phyloP scores from a whole-genome alignment of 495 filamentous ascomycete genomes.

The Podospora australis region DNA sequence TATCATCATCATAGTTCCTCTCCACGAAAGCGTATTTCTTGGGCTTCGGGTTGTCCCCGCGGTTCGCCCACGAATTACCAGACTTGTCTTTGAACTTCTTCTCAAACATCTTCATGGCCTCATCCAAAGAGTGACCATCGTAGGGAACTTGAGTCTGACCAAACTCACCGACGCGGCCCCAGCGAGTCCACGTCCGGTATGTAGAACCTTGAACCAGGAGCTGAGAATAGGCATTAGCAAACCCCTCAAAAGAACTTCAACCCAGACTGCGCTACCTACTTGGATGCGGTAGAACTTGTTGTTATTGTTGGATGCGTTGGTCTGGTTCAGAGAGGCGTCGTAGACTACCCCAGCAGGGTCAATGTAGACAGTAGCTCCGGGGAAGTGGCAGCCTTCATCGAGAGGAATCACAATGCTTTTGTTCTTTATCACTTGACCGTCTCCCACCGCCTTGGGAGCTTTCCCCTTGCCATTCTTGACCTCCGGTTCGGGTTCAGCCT shows the following conservation, averaged over 20 bases:
- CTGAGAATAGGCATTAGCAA: too few relatives aligned
- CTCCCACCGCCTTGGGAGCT: conserved; percentile 25
- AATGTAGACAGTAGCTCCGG: conserved; percentile 53
- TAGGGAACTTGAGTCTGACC: conserved; percentile 53
- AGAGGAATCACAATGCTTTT: conserved; percentile 41
- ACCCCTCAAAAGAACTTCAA: too few relatives aligned
- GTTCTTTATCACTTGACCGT: conserved; percentile 39
- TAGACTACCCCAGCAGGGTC: conserved; percentile 56
- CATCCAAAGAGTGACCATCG: conserved; percentile 28
- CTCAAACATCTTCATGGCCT: conserved; percentile 52
- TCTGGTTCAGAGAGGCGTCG: conserved; percentile 57
- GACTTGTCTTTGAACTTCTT: conserved; percentile 77
- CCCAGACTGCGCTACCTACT: too few relatives aligned
- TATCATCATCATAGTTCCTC: conserved; percentile 56
- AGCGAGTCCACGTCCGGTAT: conserved; percentile 61
- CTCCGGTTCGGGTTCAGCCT: conserved; percentile 2
- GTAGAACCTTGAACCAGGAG: too few relatives aligned
- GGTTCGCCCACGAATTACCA: conserved; percentile 59
- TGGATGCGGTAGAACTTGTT: conserved; percentile 73
- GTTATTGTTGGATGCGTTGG: conserved; percentile 52
- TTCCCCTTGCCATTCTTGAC: conserved; percentile 15
- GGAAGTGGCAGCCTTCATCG: conserved; percentile 33
- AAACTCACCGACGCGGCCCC: conserved; percentile 71
- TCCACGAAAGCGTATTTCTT: conserved; percentile 76
- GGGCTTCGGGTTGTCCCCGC: conserved; percentile 50